These are phyloP conservation scores for Penicillium soppii DNA, from an alignment of 495 filamentous ascomycete genomes.

Conservation along the genomic window DNA sequence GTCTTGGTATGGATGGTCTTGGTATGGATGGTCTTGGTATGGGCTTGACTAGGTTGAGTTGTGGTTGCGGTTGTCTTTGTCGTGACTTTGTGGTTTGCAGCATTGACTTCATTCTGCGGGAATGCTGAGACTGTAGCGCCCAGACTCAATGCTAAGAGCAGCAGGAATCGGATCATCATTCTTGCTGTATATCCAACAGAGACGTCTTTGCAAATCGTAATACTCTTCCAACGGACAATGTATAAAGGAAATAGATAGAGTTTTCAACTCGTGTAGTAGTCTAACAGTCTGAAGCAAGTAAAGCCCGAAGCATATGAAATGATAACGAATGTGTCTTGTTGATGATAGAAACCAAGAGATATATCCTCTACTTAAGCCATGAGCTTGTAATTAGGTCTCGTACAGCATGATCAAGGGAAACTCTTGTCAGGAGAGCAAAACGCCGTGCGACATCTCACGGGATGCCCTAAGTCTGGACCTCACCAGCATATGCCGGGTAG, in stretches of 20 bases:
- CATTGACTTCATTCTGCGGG: neutral
- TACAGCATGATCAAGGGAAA: neutral
- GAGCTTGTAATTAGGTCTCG: neutral
- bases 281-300: neutral
- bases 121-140: neutral
- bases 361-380: neutral
- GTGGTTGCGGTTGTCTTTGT: neutral
- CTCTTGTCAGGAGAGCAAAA: neutral
- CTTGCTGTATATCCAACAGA: neutral
- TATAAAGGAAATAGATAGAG: neutral
- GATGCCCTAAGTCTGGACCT: constrained; percentile 3
- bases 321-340: neutral
- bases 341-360: neutral
- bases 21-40: neutral
- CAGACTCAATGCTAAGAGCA: neutral
- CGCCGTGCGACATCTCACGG: neutral
- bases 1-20: neutral
- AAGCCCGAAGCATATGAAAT: neutral
- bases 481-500: constrained; percentile 6
- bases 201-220: neutral
- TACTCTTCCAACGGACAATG: neutral
- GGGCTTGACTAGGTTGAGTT: neutral
- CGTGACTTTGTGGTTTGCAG: neutral
- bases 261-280: neutral
- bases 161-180: neutral